Evolutionary conservation across 148 eudicot species (phyloP), one percentile per base, ranked within the genome.

Genomic region (Limonium bicolor): DNA sequence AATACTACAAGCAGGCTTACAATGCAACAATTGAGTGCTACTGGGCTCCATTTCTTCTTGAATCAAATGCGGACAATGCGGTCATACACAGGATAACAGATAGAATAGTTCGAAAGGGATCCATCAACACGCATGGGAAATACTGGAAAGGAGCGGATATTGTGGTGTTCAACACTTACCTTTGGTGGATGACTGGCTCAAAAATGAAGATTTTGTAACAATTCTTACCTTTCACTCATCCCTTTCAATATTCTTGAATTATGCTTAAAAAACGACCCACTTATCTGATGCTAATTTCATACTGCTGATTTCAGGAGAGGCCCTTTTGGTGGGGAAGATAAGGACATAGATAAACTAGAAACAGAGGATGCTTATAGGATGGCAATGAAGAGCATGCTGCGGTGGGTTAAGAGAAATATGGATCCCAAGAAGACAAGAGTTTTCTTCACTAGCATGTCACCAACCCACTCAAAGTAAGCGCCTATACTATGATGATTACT

Each of bases 151-250:
- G 99, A 37, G 99, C 66, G 3, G 99, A 90, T 55, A 76, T 90
- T 14, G 50, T 90, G 52, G 94, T 90, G 9, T 84, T 90, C 74
- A 90, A 90, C 55, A 75, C 99, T 20, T 90, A 90, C 45, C 71
- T 85, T 2, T 90, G 99, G 99, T 90, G 99, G 99, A 85, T 84
- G 82, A 77, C 85, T 39, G 97, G 97, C 59, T 64, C 54, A 27
- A 51, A 66, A 32, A 72, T 90, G 71, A 90, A 85, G 46, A 71
- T 90, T 45, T 53, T 81, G 99, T 90, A 77, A 68, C 30, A 23
- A n/a, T 4, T 20, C 48, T 25, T 20, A n/a, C n/a, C 51, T 26
- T 3, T 4, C 1, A 15, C 32, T 11, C 12, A 20, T 30, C 20
- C 12, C 39, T 33, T 36, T 46, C 13, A 51, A 2, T 0, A 5